These are phyloP conservation scores for Candida sanyiensis DNA, from an alignment of 805 yeast genomes.

Conservation along the genomic window DNA sequence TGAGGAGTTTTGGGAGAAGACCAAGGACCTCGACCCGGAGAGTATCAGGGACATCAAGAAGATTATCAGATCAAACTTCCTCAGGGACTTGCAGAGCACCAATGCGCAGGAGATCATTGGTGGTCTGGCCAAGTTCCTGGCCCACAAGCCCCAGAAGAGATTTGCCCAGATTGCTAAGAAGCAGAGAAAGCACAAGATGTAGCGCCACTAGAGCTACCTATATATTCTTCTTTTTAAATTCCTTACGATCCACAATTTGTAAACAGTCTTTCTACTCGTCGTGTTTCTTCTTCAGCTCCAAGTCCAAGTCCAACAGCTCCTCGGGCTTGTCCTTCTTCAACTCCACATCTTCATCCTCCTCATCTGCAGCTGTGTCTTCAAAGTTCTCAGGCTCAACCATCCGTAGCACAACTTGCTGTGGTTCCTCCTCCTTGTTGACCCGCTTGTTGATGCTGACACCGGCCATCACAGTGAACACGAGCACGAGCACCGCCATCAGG, in stretches of 20 bases:
- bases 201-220: conserved; percentile 11
- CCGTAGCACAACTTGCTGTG: conserved; percentile 31
- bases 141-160: conserved; percentile 67
- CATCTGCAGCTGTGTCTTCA: conserved; percentile 22
- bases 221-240: too few relatives aligned
- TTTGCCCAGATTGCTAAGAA: conserved; percentile 51
- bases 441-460: conserved; percentile 39
- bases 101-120: conserved; percentile 60
- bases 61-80: conserved; percentile 29
- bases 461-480: conserved; percentile 58
- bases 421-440: conserved; percentile 28
- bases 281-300: conserved; percentile 7
- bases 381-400: conserved; percentile 27
- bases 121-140: conserved; percentile 66
- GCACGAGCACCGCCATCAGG: conserved; percentile 61
- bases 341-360: conserved; percentile 22
- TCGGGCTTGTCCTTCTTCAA: conserved; percentile 4
- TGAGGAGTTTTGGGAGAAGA: conserved; percentile 32
- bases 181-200: conserved; percentile 58
- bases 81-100: conserved; percentile 37
- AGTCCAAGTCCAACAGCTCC: conserved; percentile 4
- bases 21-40: conserved; percentile 33
- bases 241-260: too few relatives aligned
- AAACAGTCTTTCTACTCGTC: too few relatives aligned
- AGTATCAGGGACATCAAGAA: conserved; percentile 41